Percentiles rank a stretch among this genome's conserved stretches.
Evolutionary conservation across 1,284 basidiomycete genomes (phyloP).

Genomic region (Trichosporon asahii): DNA sequence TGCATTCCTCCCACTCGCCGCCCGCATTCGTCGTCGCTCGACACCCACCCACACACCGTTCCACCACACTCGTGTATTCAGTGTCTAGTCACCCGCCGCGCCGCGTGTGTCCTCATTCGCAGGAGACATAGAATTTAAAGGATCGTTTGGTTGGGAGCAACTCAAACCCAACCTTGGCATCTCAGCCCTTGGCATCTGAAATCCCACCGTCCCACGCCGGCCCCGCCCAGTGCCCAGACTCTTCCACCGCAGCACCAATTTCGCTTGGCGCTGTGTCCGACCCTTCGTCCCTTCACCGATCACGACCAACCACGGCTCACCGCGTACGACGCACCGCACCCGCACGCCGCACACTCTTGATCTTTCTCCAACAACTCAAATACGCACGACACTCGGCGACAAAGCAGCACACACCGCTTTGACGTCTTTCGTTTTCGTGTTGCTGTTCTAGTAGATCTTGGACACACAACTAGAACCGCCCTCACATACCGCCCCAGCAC

Average conservation of each 20-base stretch:
- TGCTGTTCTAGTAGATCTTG: background rate
- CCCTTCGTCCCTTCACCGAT: constrained; percentile 6
- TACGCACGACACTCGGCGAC: constrained; percentile 1
- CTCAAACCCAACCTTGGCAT: constrained; percentile 8
- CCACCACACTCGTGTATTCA: background rate
- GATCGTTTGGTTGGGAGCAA: background rate
- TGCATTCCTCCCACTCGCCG: background rate
- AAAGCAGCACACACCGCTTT: background rate
- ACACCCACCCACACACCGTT: background rate
- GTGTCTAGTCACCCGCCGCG: background rate
- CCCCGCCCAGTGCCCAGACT: constrained; percentile 6
- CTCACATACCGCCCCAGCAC: background rate
- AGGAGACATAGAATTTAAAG: background rate
- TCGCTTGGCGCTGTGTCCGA: constrained; percentile 3
- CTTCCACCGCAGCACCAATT: constrained; percentile 10
- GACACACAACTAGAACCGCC: background rate
- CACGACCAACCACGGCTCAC: constrained; percentile 10
- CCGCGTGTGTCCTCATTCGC: background rate
- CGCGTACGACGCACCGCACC: background rate
- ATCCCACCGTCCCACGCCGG: background rate
- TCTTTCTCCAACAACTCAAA: background rate
- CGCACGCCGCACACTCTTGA: background rate
- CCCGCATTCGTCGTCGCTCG: background rate
- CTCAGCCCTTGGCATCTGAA: background rate
- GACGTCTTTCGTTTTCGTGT: background rate